A percentile compares a stretch with the other conserved stretches of the same genome.
phyloP scores from a whole-genome alignment of 75 land plant genomes.

The Sequoiadendron giganteum region DNA sequence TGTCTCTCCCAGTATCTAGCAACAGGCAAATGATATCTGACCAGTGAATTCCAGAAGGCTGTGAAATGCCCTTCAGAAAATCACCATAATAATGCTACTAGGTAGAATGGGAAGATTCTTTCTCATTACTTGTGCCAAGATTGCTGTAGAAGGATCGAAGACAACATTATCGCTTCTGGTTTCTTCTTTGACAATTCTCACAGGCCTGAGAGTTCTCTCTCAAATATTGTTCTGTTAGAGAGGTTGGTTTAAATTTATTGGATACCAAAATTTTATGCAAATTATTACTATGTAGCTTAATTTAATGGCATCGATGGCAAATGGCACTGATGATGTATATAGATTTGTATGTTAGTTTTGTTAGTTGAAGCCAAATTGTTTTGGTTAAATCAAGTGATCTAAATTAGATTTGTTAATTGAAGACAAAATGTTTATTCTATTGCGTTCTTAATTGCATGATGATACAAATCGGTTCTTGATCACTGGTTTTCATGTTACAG shows the following conservation, averaged over 20 bases:
- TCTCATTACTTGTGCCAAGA: not conserved
- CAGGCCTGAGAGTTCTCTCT: not conserved
- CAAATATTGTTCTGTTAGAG: too few relatives aligned
- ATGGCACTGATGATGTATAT: not conserved
- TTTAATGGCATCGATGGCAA: not conserved
- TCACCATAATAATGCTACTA: too few relatives aligned
- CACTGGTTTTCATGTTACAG: slow-evolving; percentile 25
- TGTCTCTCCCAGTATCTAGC: not conserved
- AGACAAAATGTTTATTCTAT: not conserved
- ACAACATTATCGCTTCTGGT: too few relatives aligned
- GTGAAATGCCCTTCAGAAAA: too few relatives aligned
- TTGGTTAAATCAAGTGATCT: not conserved
- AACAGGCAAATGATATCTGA: not conserved
- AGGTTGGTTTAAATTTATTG: too few relatives aligned
- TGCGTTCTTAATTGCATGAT: not conserved
- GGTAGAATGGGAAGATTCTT: not conserved
- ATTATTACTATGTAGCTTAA: not conserved
- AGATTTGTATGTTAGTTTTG: too few relatives aligned
- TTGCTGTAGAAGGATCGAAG: not conserved
- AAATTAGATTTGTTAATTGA: not conserved
- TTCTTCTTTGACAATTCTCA: not conserved
- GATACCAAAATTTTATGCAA: not conserved
- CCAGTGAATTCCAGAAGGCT: not conserved
- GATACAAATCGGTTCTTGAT: not conserved
- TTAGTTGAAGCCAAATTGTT: too few relatives aligned